A percentile compares a stretch with the other conserved stretches of the same genome.
phyloP scores from a whole-genome alignment of 148 eudicot species.

The Nepenthes mirabilis region DNA sequence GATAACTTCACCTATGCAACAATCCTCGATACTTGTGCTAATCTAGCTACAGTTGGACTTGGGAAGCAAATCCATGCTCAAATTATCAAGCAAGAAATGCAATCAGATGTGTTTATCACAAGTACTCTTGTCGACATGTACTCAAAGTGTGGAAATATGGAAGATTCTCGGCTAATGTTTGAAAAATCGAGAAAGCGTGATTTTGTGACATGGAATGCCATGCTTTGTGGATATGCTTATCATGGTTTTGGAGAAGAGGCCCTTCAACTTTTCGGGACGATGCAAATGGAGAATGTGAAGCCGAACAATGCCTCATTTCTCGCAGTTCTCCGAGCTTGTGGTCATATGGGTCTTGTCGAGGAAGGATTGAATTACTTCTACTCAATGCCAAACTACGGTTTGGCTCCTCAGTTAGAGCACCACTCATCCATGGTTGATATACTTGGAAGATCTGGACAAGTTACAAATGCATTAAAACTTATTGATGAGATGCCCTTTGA shows the following conservation, averaged over 20 bases:
- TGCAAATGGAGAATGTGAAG: constrained; percentile 49
- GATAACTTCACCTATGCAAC: constrained; percentile 89
- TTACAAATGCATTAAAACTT: constrained; percentile 51
- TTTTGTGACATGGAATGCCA: constrained; percentile 86
- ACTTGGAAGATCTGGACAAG: constrained; percentile 60
- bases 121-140: constrained; percentile 96
- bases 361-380: constrained; percentile 51
- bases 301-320: constrained; percentile 89
- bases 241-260: constrained; percentile 79
- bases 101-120: constrained; percentile 52
- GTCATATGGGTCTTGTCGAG: constrained; percentile 66
- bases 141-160: constrained; percentile 79
- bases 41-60: constrained; percentile 66
- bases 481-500: constrained; percentile 71
- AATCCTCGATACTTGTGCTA: constrained; percentile 86
- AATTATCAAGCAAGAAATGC: constrained; percentile 63
- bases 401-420: constrained; percentile 73
- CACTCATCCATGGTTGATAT: constrained; percentile 83
- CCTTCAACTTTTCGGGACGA: constrained; percentile 39
- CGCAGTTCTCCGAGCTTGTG: constrained; percentile 82
- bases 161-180: constrained; percentile 55
- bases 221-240: constrained; percentile 76
- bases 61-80: constrained; percentile 93
- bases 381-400: constrained; percentile 41
- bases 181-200: constrained; percentile 46